Percentiles rank a stretch among this genome's conserved stretches.
Conservation (phyloP, 768 basidiomycete species). For the Mycena leptocephala region DNA sequence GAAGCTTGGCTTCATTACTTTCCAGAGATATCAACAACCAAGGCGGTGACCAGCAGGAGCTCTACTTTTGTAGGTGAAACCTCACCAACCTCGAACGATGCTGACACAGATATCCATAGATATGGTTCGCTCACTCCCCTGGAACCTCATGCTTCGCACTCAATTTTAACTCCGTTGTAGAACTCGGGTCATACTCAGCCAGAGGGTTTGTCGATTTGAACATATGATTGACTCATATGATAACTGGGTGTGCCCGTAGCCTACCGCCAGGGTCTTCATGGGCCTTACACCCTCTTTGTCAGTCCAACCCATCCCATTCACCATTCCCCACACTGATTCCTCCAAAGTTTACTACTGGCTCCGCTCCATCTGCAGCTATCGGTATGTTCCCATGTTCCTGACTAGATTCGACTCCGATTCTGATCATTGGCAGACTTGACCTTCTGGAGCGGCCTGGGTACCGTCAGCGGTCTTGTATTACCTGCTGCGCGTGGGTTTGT, state of each 20-base stretch:
- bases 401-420: neutral
- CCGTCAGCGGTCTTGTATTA: constrained; percentile 41
- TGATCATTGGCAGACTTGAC: constrained; percentile 20
- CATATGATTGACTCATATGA: neutral
- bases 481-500: constrained; percentile 47
- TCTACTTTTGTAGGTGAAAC: constrained; percentile 45
- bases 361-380: constrained; percentile 8
- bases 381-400: neutral
- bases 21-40: constrained; percentile 54
- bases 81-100: no score
- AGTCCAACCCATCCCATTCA: neutral
- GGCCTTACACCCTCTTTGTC: constrained; percentile 54
- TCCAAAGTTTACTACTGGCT: constrained; percentile 14
- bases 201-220: constrained; percentile 34
- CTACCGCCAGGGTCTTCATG: constrained; percentile 52
- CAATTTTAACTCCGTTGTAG: constrained; percentile 21
- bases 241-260: constrained; percentile 5
- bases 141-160: neutral
- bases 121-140: neutral
- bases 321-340: neutral
- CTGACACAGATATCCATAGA: neutral
- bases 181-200: constrained; percentile 58
- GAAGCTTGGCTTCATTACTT: neutral
- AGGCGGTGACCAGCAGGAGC: constrained; percentile 51
- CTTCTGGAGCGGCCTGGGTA: constrained; percentile 50